phyloP scores from a whole-genome alignment of 1,284 basidiomycete genomes.

The Marasmius tenuissimus region DNA sequence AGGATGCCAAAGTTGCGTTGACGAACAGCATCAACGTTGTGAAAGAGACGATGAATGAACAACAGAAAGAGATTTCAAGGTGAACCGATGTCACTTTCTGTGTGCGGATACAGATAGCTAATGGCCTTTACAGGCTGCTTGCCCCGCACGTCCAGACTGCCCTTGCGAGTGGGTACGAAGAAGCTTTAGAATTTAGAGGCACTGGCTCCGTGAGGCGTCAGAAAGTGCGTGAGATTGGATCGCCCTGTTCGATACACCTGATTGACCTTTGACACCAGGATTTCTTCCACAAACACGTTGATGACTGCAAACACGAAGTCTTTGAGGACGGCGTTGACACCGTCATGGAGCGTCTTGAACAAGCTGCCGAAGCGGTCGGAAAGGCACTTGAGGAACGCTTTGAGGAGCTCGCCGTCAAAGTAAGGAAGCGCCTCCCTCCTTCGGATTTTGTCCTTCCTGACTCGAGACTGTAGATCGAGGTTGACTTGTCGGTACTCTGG shows the following conservation, averaged over 20 bases:
- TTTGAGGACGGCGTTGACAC: conserved; percentile 54
- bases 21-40: conserved; percentile 49
- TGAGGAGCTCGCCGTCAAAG: conserved; percentile 54
- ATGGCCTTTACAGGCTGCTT: conserved; percentile 29
- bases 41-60: conserved; percentile 44
- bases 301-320: conserved; percentile 44
- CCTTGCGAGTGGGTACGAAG: conserved; percentile 49
- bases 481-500: conserved; percentile 60
- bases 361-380: conserved; percentile 50
- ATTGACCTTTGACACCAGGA: conserved; percentile 28
- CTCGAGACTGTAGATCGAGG: conserved; percentile 44
- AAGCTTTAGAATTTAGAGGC: conserved; percentile 53
- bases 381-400: conserved; percentile 45
- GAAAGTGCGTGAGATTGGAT: conserved; percentile 38
- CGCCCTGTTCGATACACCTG: not conserved
- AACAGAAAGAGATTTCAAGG: conserved; percentile 62
- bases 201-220: conserved; percentile 58
- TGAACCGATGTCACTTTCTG: not conserved
- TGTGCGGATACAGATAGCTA: not conserved
- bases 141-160: conserved; percentile 55
- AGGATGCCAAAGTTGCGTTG: conserved; percentile 51
- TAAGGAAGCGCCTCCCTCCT: conserved; percentile 19
- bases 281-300: conserved; percentile 45
- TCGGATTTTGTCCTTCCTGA: not conserved
- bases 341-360: conserved; percentile 44